Evolutionary conservation across 2,329 filamentous ascomycete species (phyloP), one percentile per base, ranked within the genome.

Genomic region (Beauveria sp.): DNA sequence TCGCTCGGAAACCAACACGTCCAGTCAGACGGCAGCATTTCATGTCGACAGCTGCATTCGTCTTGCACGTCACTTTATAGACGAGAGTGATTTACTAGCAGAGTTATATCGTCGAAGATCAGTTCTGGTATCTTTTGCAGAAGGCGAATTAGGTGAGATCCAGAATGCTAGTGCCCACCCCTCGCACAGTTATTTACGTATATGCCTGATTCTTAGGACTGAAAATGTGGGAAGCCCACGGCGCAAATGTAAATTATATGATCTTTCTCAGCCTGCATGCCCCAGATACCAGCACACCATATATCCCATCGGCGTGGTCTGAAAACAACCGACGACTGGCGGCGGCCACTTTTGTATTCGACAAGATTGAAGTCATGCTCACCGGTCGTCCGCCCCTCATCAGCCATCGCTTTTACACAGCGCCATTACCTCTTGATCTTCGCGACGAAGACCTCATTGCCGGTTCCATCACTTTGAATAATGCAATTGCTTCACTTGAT

Each of bases 401-500:
- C 5, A 76, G 77, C 12, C 76, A 81, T 34, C 77, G 81, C 1
- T 86, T 85, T 66, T 81, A 78, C 52, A 77, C 77, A 7, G 77
- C 83, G 1, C 80, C 83, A 18, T 67, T 79, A 2, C 83, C 84
- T 0, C 71, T 86, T 0, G 84, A 86, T 65, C 67, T 87, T 0
- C 74, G 71, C 4, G 82, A 85, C 50, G 70, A 77, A 1, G 75
- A 80, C 16, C 70, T 82, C 0, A 70, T 84, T 24, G 73, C 74
- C 2, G 76, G 79, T 10, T 56, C 55, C 0, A 22, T 22, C 10
- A 60, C 66, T 1, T 16, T 68, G 0, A 62, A 43, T 0, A 63
- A 60, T 8, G 68, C 68, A 0, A 62, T 70, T 0, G 53, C 46
- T 12, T 69, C 65, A 1, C 66, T 86, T 0, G 81, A 85, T 62